Conservation (phyloP, 768 basidiomycete species). For the Melanogaster broomeanus region DNA sequence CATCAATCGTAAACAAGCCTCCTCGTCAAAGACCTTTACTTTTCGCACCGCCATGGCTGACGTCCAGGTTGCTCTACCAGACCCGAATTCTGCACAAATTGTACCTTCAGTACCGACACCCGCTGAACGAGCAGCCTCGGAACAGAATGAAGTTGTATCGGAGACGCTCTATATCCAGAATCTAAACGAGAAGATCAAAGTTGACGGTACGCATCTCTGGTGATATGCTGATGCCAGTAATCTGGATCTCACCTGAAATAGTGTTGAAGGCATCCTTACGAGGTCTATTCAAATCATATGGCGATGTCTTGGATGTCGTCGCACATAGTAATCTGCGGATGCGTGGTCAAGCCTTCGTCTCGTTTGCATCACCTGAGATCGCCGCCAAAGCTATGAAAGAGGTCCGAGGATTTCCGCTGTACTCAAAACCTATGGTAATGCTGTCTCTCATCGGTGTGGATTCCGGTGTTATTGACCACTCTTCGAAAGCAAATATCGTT, state of each 20-base stretch:
- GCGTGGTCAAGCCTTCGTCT: constrained; percentile 98
- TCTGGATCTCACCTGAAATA: constrained; percentile 29
- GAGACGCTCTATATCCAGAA: constrained; percentile 97
- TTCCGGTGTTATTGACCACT: constrained; percentile 1
- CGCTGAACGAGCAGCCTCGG: constrained; percentile 14
- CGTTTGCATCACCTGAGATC: constrained; percentile 78
- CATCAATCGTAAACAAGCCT: constrained; percentile 22
- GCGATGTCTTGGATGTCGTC: constrained; percentile 92
- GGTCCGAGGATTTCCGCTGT: constrained; percentile 91
- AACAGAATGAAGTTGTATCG: constrained; percentile 51
- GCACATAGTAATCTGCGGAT: constrained; percentile 94
- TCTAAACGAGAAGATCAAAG: constrained; percentile 91
- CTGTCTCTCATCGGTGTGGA: not conserved
- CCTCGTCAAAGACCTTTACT: not conserved
- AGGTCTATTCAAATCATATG: constrained; percentile 91
- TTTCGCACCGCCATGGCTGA: constrained; percentile 36
- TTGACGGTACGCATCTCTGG: constrained; percentile 51
- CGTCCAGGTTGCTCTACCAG: constrained; percentile 33
- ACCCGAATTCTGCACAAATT: constrained; percentile 28
- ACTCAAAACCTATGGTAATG: constrained; percentile 93
- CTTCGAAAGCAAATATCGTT: constrained; percentile 89
- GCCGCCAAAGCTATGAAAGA: constrained; percentile 91
- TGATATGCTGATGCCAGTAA: constrained; percentile 4
- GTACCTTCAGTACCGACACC: constrained; percentile 18
- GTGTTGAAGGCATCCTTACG: constrained; percentile 88